phyloP scores from a whole-genome alignment of 768 basidiomycete genomes.

The Suillus weaverae region DNA sequence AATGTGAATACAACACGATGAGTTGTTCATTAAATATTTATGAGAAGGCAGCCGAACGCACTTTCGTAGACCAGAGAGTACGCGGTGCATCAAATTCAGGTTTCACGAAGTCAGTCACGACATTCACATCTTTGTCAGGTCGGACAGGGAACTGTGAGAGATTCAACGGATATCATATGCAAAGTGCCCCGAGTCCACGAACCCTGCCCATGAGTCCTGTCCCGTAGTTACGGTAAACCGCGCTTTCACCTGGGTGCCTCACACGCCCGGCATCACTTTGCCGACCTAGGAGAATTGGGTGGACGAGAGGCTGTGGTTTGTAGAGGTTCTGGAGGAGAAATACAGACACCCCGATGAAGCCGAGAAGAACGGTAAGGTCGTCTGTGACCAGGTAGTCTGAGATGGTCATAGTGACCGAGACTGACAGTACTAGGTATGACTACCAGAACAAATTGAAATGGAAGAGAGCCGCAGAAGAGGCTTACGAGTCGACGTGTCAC shows the following conservation, averaged over 20 bases:
- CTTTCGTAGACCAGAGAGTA: conserved; percentile 80
- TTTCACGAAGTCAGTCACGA: conserved; percentile 65
- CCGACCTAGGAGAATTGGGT: conserved; percentile 89
- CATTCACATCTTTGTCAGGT: conserved; percentile 70
- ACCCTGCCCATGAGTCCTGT: conserved; percentile 83
- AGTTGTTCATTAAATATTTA: background rate
- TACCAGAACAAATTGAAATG: background rate
- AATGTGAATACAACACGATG: background rate
- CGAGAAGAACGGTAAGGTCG: conserved; percentile 76
- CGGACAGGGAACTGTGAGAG: conserved; percentile 63
- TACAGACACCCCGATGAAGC: conserved; percentile 71
- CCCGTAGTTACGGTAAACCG: conserved; percentile 88
- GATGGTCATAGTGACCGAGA: conserved; percentile 37
- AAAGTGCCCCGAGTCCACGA: conserved; percentile 28
- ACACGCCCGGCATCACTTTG: conserved; percentile 89
- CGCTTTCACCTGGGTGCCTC: conserved; percentile 78
- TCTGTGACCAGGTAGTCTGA: conserved; percentile 70
- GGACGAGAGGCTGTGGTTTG: conserved; percentile 82
- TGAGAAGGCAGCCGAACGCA: conserved; percentile 29
- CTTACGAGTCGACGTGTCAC: background rate
- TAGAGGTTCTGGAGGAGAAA: conserved; percentile 78
- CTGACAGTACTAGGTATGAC: background rate
- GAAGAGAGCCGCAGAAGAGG: background rate
- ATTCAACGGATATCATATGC: background rate
- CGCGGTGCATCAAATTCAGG: conserved; percentile 65